Conservation (phyloP, 2,329 filamentous ascomycete species). For the Arthroderma uncinatum region DNA sequence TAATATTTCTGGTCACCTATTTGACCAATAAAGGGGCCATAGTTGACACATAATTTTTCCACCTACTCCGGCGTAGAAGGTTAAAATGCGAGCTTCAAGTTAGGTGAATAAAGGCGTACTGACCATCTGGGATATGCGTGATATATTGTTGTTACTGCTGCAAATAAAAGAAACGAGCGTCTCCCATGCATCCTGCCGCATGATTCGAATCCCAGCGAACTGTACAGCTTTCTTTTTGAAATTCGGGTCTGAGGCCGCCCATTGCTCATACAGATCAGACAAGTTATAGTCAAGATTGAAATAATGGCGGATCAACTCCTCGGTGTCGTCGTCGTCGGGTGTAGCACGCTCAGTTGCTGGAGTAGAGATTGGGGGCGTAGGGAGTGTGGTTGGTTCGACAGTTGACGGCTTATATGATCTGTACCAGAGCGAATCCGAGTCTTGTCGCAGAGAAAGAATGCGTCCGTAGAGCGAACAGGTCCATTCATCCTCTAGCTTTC, state of each 20-base stretch:
- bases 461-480: conserved; percentile 77
- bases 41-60: conserved; percentile 77
- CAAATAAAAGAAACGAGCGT: conserved; percentile 90
- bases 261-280: conserved; percentile 65
- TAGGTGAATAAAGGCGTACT: conserved; percentile 5
- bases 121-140: conserved; percentile 90
- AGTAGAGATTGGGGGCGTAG: conserved; percentile 28
- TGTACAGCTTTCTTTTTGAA: conserved; percentile 77
- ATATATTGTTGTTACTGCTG: conserved; percentile 97
- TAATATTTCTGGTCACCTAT: conserved; percentile 64
- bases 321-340: conserved; percentile 54
- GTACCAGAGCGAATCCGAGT: conserved; percentile 67
- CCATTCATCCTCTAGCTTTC: conserved; percentile 76
- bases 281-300: conserved; percentile 76
- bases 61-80: conserved; percentile 38
- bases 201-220: conserved; percentile 82
- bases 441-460: conserved; percentile 75
- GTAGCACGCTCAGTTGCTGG: conserved; percentile 15
- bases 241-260: conserved; percentile 75
- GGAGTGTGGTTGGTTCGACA: conserved; percentile 20
- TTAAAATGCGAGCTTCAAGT: background rate
- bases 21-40: conserved; percentile 64
- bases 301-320: conserved; percentile 67
- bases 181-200: conserved; percentile 95
- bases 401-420: conserved; percentile 49